Evolutionary conservation across 768 basidiomycete genomes (phyloP).

Genomic region (Leccinum aurantiacum): DNA sequence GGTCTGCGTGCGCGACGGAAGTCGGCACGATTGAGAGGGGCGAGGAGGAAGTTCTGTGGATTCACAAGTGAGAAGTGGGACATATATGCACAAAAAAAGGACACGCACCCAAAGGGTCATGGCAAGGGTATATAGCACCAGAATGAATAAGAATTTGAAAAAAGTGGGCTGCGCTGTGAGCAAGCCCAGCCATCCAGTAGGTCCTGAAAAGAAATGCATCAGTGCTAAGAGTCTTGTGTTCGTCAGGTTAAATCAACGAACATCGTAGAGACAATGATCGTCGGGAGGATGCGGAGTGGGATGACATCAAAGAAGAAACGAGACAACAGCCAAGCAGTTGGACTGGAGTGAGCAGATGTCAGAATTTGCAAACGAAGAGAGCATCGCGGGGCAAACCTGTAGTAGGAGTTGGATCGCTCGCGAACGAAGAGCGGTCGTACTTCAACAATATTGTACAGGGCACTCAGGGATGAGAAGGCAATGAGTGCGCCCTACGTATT

Average conservation of each 20-base stretch:
- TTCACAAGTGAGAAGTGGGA: constrained; percentile 28
- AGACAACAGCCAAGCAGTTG: constrained; percentile 88
- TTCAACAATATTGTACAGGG: constrained; percentile 84
- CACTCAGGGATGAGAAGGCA: constrained; percentile 88
- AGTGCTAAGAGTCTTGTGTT: not conserved
- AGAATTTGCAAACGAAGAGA: not conserved
- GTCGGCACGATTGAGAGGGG: constrained; percentile 87
- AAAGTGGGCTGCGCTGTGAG: constrained; percentile 71
- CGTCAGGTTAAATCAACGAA: constrained; percentile 36
- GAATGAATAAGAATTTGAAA: constrained; percentile 93
- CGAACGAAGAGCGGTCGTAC: constrained; percentile 85
- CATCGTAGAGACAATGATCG: constrained; percentile 84
- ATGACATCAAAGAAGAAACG: constrained; percentile 87
- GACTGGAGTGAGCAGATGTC: constrained; percentile 43
- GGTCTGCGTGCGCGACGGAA: constrained; percentile 88
- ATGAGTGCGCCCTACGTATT: constrained; percentile 73
- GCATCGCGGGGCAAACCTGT: constrained; percentile 52
- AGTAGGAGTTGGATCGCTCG: constrained; percentile 83
- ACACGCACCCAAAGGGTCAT: constrained; percentile 81
- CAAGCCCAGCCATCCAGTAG: constrained; percentile 96
- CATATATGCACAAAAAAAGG: not conserved
- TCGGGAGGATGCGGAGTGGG: constrained; percentile 85
- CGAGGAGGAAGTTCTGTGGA: constrained; percentile 86
- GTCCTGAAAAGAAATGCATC: constrained; percentile 43
- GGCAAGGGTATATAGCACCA: constrained; percentile 79